Percentiles rank a stretch among this genome's conserved stretches.
These are phyloP conservation scores for apple (Malus domestica) DNA, from an alignment of 306 rosid genomes.

Conservation along the genomic window ASM211411v1 NC_041790.1:5411501-5412000, in stretches of 20 bases:
- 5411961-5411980: constrained; percentile 37
- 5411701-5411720: background rate
- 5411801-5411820: constrained; percentile 72
- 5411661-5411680: too few species aligned
- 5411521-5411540: too few species aligned
- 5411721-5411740: background rate
- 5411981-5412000: constrained; percentile 51
- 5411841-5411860: constrained; percentile 67
- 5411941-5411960: constrained; percentile 49
- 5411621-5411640: too few species aligned
- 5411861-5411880: constrained; percentile 47
- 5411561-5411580: too few species aligned
- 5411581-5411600: too few species aligned
- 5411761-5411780: constrained; percentile 42
- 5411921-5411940: constrained; percentile 34
- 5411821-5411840: constrained; percentile 70
- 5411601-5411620: too few species aligned
- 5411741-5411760: background rate
- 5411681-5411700: too few species aligned
- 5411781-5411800: constrained; percentile 49
- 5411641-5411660: too few species aligned
- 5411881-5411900: constrained; percentile 71
- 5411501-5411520: too few species aligned
- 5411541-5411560: too few species aligned
- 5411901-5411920: constrained; percentile 34